phyloP scores from a whole-genome alignment of 176 grass and related monocot species.

The Tillandsia fasciculata region DNA sequence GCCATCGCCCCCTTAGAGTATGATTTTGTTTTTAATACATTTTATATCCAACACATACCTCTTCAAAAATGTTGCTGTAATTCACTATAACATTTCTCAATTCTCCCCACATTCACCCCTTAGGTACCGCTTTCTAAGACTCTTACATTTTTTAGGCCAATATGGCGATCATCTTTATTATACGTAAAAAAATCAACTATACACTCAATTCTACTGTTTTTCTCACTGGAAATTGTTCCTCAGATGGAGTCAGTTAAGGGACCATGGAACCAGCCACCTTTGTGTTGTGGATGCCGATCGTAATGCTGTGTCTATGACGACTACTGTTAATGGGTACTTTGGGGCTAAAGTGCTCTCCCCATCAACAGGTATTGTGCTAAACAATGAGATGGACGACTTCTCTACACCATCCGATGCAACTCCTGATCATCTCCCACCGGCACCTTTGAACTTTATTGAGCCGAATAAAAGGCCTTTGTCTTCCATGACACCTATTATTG shows the following conservation, averaged over 20 bases:
- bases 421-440: constrained; percentile 56
- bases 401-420: constrained; percentile 39
- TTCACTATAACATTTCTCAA: no score
- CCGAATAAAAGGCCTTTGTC: constrained; percentile 60
- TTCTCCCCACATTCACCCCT: no score
- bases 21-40: no score
- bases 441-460: constrained; percentile 78
- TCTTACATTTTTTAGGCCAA: no score
- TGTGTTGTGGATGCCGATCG: constrained; percentile 73
- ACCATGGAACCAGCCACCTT: constrained; percentile 73
- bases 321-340: constrained; percentile 60
- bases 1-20: no score
- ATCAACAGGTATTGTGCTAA: constrained; percentile 78
- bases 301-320: constrained; percentile 79
- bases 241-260: constrained; percentile 69
- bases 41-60: no score
- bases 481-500: constrained; percentile 72
- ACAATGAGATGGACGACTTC: constrained; percentile 98
- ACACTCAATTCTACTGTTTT: background rate
- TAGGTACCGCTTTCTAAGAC: no score
- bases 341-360: constrained; percentile 56
- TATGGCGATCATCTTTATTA: background rate
- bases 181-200: background rate
- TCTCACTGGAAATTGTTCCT: background rate
- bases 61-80: no score